Percentiles rank a stretch among this genome's conserved stretches.
phyloP scores from a whole-genome alignment of 225 moss, liverwort and hornwort genomes.

The Rhytidiadelphus loreus region DNA sequence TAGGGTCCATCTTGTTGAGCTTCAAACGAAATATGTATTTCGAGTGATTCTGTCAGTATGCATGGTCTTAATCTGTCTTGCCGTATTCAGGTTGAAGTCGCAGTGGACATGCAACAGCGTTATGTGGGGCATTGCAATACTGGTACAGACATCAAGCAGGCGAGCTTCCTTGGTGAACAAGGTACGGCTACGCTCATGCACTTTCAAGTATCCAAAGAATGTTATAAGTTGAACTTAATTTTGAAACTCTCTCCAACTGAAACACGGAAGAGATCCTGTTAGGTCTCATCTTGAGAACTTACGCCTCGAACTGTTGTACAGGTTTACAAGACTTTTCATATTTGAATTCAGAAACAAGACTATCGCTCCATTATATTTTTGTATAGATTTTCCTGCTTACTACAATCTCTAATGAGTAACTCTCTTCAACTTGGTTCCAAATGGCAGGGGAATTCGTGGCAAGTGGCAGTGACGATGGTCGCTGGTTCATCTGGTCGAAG shows the following conservation, averaged over 20 bases:
- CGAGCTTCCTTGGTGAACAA: slow-evolving; percentile 99
- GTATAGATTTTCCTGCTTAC: not conserved
- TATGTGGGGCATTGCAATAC: slow-evolving; percentile 99
- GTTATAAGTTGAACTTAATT: not conserved
- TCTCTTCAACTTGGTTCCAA: not conserved
- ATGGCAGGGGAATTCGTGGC: slow-evolving; percentile 90
- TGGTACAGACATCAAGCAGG: slow-evolving; percentile 99
- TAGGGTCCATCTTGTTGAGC: not conserved
- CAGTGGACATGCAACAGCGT: slow-evolving; percentile 95
- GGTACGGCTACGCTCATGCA: slow-evolving; percentile 25
- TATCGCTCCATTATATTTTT: not conserved
- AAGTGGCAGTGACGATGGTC: slow-evolving; percentile 97
- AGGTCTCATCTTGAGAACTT: not conserved
- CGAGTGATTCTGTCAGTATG: not conserved
- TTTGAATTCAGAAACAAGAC: not conserved
- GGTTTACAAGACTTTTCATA: not conserved
- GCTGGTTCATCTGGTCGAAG: slow-evolving; percentile 99
- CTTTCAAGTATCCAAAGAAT: not conserved
- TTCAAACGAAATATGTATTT: not conserved
- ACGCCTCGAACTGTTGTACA: not conserved
- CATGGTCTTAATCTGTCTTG: not conserved
- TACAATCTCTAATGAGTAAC: not conserved
- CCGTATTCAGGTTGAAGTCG: slow-evolving; percentile 55
- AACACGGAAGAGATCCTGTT: not conserved
- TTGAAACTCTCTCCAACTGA: not conserved